These are phyloP conservation scores for Didymella segeticola DNA, from an alignment of 2,329 filamentous ascomycete species.

Conservation along the genomic window DNA sequence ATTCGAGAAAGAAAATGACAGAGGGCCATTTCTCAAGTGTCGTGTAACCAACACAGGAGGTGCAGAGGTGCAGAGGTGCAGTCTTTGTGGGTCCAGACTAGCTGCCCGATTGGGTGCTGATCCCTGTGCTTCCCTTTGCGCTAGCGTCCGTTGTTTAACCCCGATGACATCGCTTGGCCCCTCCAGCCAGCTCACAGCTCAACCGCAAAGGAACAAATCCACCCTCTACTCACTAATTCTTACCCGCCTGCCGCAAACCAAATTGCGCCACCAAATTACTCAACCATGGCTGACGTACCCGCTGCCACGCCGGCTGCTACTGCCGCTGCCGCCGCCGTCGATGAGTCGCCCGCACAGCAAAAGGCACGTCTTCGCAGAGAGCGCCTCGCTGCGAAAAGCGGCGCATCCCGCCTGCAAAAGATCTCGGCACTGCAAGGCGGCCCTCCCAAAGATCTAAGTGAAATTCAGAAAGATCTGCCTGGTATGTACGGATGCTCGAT, in stretches of 20 bases:
- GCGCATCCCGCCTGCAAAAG: slow-evolving; percentile 72
- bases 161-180: slow-evolving; percentile 12
- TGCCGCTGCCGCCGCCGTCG: slow-evolving; percentile 21
- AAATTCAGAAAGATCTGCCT: slow-evolving; percentile 43
- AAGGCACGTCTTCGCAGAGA: slow-evolving; percentile 80
- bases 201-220: slow-evolving; percentile 6
- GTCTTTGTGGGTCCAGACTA: slow-evolving; percentile 1
- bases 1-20: slow-evolving; percentile 2
- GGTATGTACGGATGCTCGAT: slow-evolving; percentile 27
- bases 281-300: slow-evolving; percentile 36
- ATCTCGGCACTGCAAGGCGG: slow-evolving; percentile 74
- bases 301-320: slow-evolving; percentile 26
- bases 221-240: not conserved
- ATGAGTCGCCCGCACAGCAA: slow-evolving; percentile 53
- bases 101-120: not conserved
- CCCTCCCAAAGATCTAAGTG: slow-evolving; percentile 42
- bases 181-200: slow-evolving; percentile 9
- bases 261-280: not conserved
- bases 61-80: not conserved
- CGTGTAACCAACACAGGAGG: not conserved
- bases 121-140: not conserved
- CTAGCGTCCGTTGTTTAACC: slow-evolving; percentile 1
- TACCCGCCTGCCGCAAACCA: not conserved
- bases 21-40: not conserved
- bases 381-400: slow-evolving; percentile 79